A percentile compares a stretch with the other conserved stretches of the same genome.
These are phyloP conservation scores for Draba incana DNA, from an alignment of 345 rosid species.

Conservation along the genomic window DNA sequence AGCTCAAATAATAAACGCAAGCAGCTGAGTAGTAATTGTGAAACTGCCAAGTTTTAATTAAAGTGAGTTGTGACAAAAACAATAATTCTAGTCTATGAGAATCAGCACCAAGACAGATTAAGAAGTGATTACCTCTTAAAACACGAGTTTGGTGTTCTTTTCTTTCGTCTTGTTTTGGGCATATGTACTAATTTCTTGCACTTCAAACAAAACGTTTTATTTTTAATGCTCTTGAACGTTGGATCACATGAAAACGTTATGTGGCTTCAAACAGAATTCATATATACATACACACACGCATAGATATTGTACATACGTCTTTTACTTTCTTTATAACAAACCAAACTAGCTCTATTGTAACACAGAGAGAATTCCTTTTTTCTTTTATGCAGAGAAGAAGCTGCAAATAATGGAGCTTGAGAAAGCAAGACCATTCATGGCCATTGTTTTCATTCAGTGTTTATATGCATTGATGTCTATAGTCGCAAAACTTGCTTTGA, in stretches of 20 bases:
- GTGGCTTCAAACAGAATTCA: constrained; percentile 30
- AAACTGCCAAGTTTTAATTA: constrained; percentile 29
- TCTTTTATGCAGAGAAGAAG: constrained; percentile 33
- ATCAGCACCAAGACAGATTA: constrained; percentile 16
- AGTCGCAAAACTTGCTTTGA: constrained; percentile 47
- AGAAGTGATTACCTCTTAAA: constrained; percentile 7
- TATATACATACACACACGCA: constrained; percentile 3
- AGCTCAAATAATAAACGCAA: constrained; percentile 8
- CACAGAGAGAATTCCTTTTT: background rate
- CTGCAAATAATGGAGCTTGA: constrained; percentile 24
- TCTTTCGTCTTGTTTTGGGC: constrained; percentile 13
- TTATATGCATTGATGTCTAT: constrained; percentile 50
- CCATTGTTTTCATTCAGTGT: constrained; percentile 46
- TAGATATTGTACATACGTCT: background rate
- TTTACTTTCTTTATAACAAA: constrained; percentile 9
- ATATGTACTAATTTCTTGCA: constrained; percentile 26
- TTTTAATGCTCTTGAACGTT: constrained; percentile 17
- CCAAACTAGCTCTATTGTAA: constrained; percentile 11
- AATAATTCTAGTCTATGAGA: constrained; percentile 18
- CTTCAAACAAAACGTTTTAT: constrained; percentile 13
- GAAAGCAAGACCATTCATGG: constrained; percentile 47
- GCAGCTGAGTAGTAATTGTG: constrained; percentile 17
- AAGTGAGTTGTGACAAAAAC: constrained; percentile 10
- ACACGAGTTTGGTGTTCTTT: constrained; percentile 38
- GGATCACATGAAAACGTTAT: constrained; percentile 39